These are phyloP conservation scores for Neofusicoccum ribis DNA, from an alignment of 2,329 filamentous ascomycete genomes.

Conservation along the genomic window DNA sequence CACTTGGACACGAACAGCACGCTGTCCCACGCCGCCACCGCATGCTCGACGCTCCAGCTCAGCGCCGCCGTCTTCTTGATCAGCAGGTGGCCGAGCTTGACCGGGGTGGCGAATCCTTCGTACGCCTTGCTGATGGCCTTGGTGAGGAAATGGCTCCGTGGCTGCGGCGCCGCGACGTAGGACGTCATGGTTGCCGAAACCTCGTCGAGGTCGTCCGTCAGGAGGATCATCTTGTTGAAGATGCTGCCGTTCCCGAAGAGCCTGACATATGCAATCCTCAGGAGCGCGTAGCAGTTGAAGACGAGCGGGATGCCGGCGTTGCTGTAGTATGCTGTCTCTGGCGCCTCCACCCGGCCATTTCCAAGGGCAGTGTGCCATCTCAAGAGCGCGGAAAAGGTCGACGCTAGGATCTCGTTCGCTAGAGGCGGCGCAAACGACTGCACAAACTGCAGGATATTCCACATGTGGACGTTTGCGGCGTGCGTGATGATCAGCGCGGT, in stretches of 20 bases:
- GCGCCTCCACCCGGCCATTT: slow-evolving; percentile 18
- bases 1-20: slow-evolving; percentile 36
- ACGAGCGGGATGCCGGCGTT: slow-evolving; percentile 33
- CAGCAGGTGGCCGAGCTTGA: slow-evolving; percentile 30
- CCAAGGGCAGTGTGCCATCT: slow-evolving; percentile 29
- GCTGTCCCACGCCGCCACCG: slow-evolving; percentile 35
- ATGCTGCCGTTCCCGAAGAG: slow-evolving; percentile 30
- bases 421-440: slow-evolving; percentile 25
- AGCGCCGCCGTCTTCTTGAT: slow-evolving; percentile 35
- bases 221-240: slow-evolving; percentile 32
- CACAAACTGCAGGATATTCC: slow-evolving; percentile 34
- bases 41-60: slow-evolving; percentile 36
- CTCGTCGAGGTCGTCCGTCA: slow-evolving; percentile 30
- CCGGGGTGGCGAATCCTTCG: slow-evolving; percentile 31
- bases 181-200: slow-evolving; percentile 25
- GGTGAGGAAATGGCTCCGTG: slow-evolving; percentile 30
- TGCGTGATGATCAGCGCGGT: slow-evolving; percentile 37
- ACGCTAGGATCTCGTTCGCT: neutral
- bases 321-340: slow-evolving; percentile 22
- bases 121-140: slow-evolving; percentile 31
- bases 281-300: slow-evolving; percentile 36
- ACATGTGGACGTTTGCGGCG: slow-evolving; percentile 38
- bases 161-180: slow-evolving; percentile 29
- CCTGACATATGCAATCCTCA: slow-evolving; percentile 36
- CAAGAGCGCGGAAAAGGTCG: slow-evolving; percentile 30